These are phyloP conservation scores for Claviceps pazoutovae DNA, from an alignment of 2,329 filamentous ascomycete species.

Conservation along the genomic window DNA sequence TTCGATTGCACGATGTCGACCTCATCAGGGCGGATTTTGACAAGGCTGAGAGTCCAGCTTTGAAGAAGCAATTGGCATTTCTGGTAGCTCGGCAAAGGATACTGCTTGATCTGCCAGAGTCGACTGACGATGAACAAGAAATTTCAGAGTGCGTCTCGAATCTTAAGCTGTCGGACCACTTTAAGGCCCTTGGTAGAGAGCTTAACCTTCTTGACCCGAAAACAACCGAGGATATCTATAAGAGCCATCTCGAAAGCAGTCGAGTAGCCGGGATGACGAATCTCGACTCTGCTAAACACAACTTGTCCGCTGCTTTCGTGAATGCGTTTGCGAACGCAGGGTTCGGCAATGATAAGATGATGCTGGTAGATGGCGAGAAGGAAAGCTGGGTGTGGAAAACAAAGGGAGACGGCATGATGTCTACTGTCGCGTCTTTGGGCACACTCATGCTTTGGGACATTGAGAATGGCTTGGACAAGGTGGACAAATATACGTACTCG, in stretches of 20 bases:
- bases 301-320: slow-evolving; percentile 88
- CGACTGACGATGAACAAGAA: slow-evolving; percentile 56
- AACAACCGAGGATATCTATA: slow-evolving; percentile 97
- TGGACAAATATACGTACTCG: slow-evolving; percentile 86
- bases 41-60: slow-evolving; percentile 61
- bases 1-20: slow-evolving; percentile 75
- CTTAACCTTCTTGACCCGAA: slow-evolving; percentile 95
- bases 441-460: slow-evolving; percentile 90
- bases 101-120: slow-evolving; percentile 55
- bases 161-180: slow-evolving; percentile 75
- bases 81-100: slow-evolving; percentile 86
- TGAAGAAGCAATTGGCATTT: slow-evolving; percentile 91
- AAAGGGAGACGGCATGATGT: slow-evolving; percentile 95
- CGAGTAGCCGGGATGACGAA: slow-evolving; percentile 88
- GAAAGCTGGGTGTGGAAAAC: slow-evolving; percentile 98
- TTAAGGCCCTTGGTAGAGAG: slow-evolving; percentile 87
- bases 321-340: slow-evolving; percentile 96
- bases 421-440: slow-evolving; percentile 84
- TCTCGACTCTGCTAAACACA: slow-evolving; percentile 88
- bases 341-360: slow-evolving; percentile 93
- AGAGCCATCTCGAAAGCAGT: slow-evolving; percentile 93
- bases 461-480: slow-evolving; percentile 79
- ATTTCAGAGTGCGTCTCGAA: slow-evolving; percentile 78
- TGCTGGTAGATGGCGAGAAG: slow-evolving; percentile 81
- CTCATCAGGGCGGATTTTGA: slow-evolving; percentile 74